Base-by-base conservation (phyloP, 371 early-diverging fungal species). In the Actinomucor elegans region DNA sequence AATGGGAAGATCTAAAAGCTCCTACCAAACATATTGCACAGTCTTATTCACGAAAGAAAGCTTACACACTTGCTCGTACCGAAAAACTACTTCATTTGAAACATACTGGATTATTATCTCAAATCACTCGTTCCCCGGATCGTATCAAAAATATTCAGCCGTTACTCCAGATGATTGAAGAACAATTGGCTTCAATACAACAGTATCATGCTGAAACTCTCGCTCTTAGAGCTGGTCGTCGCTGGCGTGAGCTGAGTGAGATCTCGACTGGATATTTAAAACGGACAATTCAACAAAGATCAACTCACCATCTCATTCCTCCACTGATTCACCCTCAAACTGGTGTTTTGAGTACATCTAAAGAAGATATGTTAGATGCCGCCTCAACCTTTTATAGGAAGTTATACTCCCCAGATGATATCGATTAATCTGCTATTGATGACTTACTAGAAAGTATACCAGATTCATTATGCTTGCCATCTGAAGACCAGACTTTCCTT, bases 161-260 rank as follows among this genome's bases (percentile, higher is more conserved):
- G 20, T 14, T 44, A n/a, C 2, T 23, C 3, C 23, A 24, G 4
- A 7, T 24, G 2, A 21, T 12, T 18, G 12, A 24, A 2, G 27
- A 24, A 11, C 31, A 37, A 29, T 20, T 18, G 24, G 48, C 33
- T 27, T 15, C n/a, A n/a, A n/a, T 57, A 8, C 15, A 20, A 23
- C n/a, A 31, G 0, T n/a, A n/a, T n/a, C n/a, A n/a, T n/a, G n/a
- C n/a, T n/a, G n/a, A n/a, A 10, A 48, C 9, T 3, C 44, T 43
- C 8, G 44, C 36, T 6, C 45, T 57, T 10, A 33, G 49, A 18
- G 24, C 57, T 14, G 31, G 50, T 18, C 2, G 28, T 2, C 48
- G 27, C 1, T 59, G 52, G 49, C 26, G 48, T 6, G 54, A 52
- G 44, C 12, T 31, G 8, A 43, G 49, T 27, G 58, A 58, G 15